These are phyloP conservation scores for Protea cynaroides DNA, from an alignment of 164 flowering plant genomes.

Conservation along the genomic window DNA sequence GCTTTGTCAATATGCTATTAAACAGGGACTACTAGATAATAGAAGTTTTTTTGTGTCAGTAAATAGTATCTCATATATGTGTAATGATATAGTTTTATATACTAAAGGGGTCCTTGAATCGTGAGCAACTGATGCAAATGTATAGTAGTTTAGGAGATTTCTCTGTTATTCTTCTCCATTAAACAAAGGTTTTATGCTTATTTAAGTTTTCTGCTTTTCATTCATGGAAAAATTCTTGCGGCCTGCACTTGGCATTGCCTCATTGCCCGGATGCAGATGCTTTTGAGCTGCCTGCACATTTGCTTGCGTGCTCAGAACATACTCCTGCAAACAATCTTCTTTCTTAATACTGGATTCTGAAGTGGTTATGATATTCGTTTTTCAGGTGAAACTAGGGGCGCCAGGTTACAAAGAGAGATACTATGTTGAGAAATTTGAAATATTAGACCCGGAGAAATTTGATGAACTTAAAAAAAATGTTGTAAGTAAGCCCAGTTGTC, in stretches of 20 bases:
- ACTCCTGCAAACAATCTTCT: not conserved
- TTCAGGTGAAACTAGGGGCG: slow-evolving; percentile 85
- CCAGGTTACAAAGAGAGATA: slow-evolving; percentile 95
- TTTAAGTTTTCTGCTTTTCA: no score
- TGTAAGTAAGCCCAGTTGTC: slow-evolving; percentile 42
- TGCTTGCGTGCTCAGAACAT: not conserved
- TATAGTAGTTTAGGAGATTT: no score
- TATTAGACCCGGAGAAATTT: slow-evolving; percentile 43
- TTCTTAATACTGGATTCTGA: not conserved
- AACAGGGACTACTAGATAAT: no score
- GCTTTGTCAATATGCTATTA: no score
- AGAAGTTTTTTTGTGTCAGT: no score
- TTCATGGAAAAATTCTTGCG: not conserved
- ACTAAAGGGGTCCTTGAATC: no score
- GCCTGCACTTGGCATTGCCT: not conserved
- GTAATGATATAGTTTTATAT: no score
- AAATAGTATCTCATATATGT: no score
- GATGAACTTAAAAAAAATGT: slow-evolving; percentile 57
- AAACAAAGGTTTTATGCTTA: not conserved
- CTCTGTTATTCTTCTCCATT: no score
- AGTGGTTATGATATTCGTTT: slow-evolving; percentile 5
- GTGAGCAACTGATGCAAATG: no score
- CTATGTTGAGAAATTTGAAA: slow-evolving; percentile 70
- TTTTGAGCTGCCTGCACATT: not conserved
- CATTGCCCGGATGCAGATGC: not conserved